A percentile compares a stretch with the other conserved stretches of the same genome.
Evolutionary conservation across 2,329 filamentous ascomycete genomes (phyloP).

Genomic region (Botryosphaeria agaves): DNA sequence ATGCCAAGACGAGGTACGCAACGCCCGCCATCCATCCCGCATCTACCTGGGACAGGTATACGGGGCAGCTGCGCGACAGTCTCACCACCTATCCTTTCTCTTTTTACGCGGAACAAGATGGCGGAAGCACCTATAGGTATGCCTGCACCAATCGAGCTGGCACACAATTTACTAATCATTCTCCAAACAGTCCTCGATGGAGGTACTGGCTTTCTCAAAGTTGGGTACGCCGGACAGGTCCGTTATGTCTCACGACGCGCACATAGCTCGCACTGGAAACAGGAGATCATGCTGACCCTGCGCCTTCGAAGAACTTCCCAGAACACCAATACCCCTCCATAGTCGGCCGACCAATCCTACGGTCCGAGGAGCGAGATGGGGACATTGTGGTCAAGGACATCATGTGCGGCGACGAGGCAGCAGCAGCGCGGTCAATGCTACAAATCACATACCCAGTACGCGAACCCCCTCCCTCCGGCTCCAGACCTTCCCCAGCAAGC

Average conservation of each 20-base stretch:
- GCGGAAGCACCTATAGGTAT: conserved; percentile 32
- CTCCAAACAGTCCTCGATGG: conserved; percentile 74
- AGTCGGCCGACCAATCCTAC: conserved; percentile 90
- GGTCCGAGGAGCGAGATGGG: conserved; percentile 75
- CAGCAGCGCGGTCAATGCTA: conserved; percentile 87
- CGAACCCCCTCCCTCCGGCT: background rate
- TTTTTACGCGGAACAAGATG: no score
- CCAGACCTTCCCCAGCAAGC: background rate
- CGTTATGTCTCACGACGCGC: conserved; percentile 8
- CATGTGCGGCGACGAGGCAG: conserved; percentile 98
- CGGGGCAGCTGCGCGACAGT: no score
- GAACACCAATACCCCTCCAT: conserved; percentile 98
- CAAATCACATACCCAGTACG: conserved; percentile 89
- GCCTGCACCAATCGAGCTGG: conserved; percentile 3
- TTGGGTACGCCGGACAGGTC: conserved; percentile 88
- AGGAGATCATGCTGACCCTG: background rate
- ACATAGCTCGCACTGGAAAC: background rate
- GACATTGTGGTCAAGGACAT: conserved; percentile 82
- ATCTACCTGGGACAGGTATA: no score
- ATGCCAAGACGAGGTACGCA: no score
- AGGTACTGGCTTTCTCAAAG: conserved; percentile 98
- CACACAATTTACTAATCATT: conserved; percentile 6
- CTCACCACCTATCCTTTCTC: no score
- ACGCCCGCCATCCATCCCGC: no score
- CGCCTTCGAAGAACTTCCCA: conserved; percentile 64